Evolutionary conservation across 768 basidiomycete species (phyloP).

Genomic region (Exsudoporus frostii): DNA sequence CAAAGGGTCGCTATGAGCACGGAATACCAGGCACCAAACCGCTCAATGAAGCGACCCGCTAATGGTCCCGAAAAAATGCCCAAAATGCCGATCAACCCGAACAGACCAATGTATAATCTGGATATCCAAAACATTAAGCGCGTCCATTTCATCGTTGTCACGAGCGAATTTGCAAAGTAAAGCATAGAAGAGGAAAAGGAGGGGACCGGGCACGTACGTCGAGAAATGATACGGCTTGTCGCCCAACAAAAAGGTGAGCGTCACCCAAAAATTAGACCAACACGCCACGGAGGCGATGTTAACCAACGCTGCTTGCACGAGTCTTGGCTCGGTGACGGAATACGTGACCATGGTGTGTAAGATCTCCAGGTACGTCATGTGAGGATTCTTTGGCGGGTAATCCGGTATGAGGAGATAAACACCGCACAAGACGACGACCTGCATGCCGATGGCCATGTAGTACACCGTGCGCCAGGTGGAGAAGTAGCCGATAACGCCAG

Average conservation of each 20-base stretch:
- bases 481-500: conserved; percentile 41
- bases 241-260: conserved; percentile 45
- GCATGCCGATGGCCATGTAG: conserved; percentile 39
- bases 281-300: conserved; percentile 30
- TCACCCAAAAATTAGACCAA: conserved; percentile 38
- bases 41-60: conserved; percentile 27
- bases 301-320: conserved; percentile 35
- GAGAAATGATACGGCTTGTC: conserved; percentile 39
- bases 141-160: not conserved
- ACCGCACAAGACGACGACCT: conserved; percentile 27
- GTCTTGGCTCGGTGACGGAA: conserved; percentile 38
- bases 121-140: not conserved
- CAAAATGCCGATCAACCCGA: conserved; percentile 45
- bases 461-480: conserved; percentile 41
- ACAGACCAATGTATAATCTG: conserved; percentile 40
- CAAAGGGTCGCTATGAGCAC: conserved; percentile 34
- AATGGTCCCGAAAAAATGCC: conserved; percentile 33
- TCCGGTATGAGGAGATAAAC: conserved; percentile 39
- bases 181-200: not conserved
- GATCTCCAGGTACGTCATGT: conserved; percentile 34
- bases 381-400: conserved; percentile 38
- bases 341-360: conserved; percentile 40
- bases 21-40: conserved; percentile 41
- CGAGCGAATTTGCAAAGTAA: not conserved
- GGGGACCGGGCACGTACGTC: conserved; percentile 19